Base-by-base conservation (phyloP, 768 basidiomycete genomes). In the Leccinum pellstonianum region DNA sequence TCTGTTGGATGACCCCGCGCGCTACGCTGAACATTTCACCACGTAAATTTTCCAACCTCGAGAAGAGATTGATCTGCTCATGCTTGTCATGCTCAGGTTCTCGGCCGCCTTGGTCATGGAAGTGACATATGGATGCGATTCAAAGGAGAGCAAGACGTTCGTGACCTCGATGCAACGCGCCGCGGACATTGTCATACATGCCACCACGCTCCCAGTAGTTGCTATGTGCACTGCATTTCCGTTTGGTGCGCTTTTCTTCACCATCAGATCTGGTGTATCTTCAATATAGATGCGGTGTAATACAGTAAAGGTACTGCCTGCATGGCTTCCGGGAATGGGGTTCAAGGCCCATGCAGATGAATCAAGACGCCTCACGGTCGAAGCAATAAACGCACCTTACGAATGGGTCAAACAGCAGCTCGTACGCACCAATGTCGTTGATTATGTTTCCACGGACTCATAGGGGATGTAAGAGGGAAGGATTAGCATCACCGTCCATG, bases 101-200 rank as follows among this genome's bases (percentile, higher is more conserved):
- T 41, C 41, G 17, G 41, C 5, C 4, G 17, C 41, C 41, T n/a
- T 41, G 41, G n/a, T n/a, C 41, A 41, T 41, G 35, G 35, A 37
- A 37, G 35, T 37, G 14, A 15, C 35, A 38, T 49, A 48, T 14
- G 47, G 47, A 14, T 49, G 23, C 3, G 14, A 49, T 14, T 19
- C 23, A 3, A 15, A 49, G 12, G 37, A 10, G 1, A 48, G 31
- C 3, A 64, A 63, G n/a, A 11, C 46, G 2, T 58, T 58, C 21
- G 53, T 59, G 4, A 12, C 35, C 4, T 52, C 64, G 4, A 61
- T 68, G 55, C 55, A 61, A 29, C 61, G 38, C 15, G 48, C 48
- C 4, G 8, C 6, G 8, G 48, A 50, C 25, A 50, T 47, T 4
- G n/a, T n/a, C 17, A 12, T 41, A 10, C 17, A 10, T n/a, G 41